A percentile compares a stretch with the other conserved stretches of the same genome.
These are phyloP conservation scores for Saccharomyces hybrid DNA, from an alignment of 1,139 yeast genomes.

Conservation along the genomic window DNA sequence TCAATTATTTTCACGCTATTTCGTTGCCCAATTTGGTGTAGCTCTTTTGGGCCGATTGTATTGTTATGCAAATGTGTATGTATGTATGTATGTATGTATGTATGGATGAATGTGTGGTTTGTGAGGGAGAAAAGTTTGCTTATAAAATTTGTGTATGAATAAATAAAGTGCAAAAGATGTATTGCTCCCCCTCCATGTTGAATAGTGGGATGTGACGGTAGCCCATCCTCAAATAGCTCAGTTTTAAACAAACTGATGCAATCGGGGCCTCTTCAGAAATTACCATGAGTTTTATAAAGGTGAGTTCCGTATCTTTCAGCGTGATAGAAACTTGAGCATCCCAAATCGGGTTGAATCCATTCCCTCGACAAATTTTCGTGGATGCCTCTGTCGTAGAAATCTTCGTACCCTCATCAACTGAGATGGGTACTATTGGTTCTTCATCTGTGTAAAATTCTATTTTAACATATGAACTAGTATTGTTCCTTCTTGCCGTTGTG, in stretches of 20 bases:
- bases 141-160: conserved; percentile 30
- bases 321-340: conserved; percentile 44
- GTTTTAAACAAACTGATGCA: conserved; percentile 52
- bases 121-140: neutral
- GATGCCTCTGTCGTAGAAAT: conserved; percentile 11
- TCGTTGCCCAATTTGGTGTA: neutral
- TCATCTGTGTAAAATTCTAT: conserved; percentile 22
- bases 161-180: conserved; percentile 70
- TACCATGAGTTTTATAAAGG: conserved; percentile 47
- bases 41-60: neutral
- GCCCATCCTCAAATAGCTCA: conserved; percentile 58
- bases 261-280: conserved; percentile 39
- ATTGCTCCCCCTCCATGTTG: conserved; percentile 74
- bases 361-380: conserved; percentile 33
- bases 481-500: conserved; percentile 27
- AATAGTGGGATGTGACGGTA: conserved; percentile 72
- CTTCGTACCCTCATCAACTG: neutral
- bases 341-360: conserved; percentile 89
- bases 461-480: conserved; percentile 22
- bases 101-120: neutral
- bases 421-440: conserved; percentile 32
- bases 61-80: neutral
- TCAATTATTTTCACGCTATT: neutral
- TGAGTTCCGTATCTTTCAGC: conserved; percentile 39
- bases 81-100: neutral